Conservation (phyloP, 2,329 filamentous ascomycete species). For the Aspergillus quadrilineatus region DNA sequence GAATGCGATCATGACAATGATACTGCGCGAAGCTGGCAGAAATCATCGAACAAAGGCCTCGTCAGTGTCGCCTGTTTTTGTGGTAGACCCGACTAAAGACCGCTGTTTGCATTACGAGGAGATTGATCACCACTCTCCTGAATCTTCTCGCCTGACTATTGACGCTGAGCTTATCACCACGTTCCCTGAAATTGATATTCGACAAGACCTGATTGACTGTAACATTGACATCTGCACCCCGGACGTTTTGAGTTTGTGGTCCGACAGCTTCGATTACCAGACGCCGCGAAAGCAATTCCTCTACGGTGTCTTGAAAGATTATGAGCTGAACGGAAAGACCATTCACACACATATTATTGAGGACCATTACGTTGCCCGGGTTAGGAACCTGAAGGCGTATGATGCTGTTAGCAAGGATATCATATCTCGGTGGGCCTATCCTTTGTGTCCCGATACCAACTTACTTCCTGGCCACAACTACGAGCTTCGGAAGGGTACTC, state of each 20-base stretch:
- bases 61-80: slow-evolving; percentile 76
- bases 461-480: slow-evolving; percentile 76
- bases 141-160: slow-evolving; percentile 59
- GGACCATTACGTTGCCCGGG: slow-evolving; percentile 81
- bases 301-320: slow-evolving; percentile 91
- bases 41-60: slow-evolving; percentile 75
- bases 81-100: slow-evolving; percentile 75
- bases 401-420: slow-evolving; percentile 85
- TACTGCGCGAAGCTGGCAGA: slow-evolving; percentile 74
- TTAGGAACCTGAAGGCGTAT: slow-evolving; percentile 83
- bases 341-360: slow-evolving; percentile 85
- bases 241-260: slow-evolving; percentile 91
- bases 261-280: slow-evolving; percentile 97
- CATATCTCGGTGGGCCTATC: slow-evolving; percentile 83
- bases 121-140: slow-evolving; percentile 64
- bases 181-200: slow-evolving; percentile 74
- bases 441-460: slow-evolving; percentile 86
- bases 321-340: slow-evolving; percentile 95
- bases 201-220: slow-evolving; percentile 86
- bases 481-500: slow-evolving; percentile 64
- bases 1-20: slow-evolving; percentile 96
- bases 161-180: slow-evolving; percentile 76
- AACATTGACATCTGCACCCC: slow-evolving; percentile 97
- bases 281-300: slow-evolving; percentile 84
- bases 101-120: slow-evolving; percentile 94